Evolutionary conservation across 768 basidiomycete species (phyloP), one percentile per base, ranked within the genome.

Genomic region (Galerina sulciceps): DNA sequence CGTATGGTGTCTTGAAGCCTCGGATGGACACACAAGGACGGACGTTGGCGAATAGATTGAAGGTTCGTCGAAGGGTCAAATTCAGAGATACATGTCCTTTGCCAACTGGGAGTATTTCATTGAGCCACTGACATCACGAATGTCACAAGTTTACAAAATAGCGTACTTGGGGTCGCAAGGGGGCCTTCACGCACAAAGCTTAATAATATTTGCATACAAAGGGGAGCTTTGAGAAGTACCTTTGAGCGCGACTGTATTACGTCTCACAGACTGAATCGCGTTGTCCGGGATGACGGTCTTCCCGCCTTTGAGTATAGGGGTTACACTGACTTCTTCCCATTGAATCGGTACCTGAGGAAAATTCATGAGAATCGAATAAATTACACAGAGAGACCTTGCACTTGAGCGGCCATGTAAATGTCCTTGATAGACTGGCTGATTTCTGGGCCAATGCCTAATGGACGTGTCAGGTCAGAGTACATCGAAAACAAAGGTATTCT

Each of bases 31-130:
- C 85, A 71, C 97, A 99, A 36, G 97, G 97, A 59, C 97, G 89
- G 68, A 99, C 97, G 73, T 99, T 99, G 70, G 97, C 97, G 72
- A 98, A 99, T 52, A 99, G 87, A 73, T 94, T 94, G 83, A 99
- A 99, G 0, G 96, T 98, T 67, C 97, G 85, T 62, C 97, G 90
- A 57, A 99, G 85, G 18, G 96, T 99, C 77, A 99, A 79, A 79
- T 99, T 99, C 62, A 99, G 81, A 42, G 97, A 99, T 53, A 99
- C 96, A 74, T 99, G 96, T 26, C 96, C 96, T 82, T 99, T 99
- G 67, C 96, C 96, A 73, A 99, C 95, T 97, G 67, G 18, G 53
- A 68, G 54, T 57, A 34, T 10, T 20, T 17, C 20, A 61, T 48
- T 64, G 50, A 58, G 53, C 23, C 45, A 59, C 26, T 31, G 26